These are phyloP conservation scores for Microdochium trichocladiopsis DNA, from an alignment of 2,329 filamentous ascomycete genomes.

Conservation along the genomic window DNA sequence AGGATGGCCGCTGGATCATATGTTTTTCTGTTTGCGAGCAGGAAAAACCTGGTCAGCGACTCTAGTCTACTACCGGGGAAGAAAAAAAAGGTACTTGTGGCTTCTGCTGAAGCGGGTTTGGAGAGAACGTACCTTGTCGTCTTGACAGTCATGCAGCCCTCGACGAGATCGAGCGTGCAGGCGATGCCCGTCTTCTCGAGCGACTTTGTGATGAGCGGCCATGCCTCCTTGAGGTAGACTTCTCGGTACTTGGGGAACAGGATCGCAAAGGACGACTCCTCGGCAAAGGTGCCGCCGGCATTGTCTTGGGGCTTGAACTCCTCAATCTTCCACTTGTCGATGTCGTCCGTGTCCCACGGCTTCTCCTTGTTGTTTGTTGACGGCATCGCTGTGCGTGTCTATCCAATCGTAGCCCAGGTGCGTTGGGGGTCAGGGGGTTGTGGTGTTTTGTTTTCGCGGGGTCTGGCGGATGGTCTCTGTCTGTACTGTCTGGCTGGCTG, in stretches of 20 bases:
- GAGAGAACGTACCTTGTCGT: conserved; percentile 54
- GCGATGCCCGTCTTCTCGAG: conserved; percentile 85
- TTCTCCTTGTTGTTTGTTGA: conserved; percentile 87
- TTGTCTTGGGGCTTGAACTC: conserved; percentile 84
- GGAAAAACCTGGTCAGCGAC: neutral
- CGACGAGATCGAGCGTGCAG: conserved; percentile 87
- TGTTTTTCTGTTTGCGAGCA: conserved; percentile 47
- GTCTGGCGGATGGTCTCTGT: too few species aligned
- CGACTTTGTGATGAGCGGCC: conserved; percentile 82
- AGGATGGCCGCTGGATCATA: conserved; percentile 89
- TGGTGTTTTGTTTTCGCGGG: too few species aligned
- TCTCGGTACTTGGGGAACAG: conserved; percentile 97
- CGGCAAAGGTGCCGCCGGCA: conserved; percentile 73
- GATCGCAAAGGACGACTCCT: conserved; percentile 84
- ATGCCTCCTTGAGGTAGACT: conserved; percentile 78
- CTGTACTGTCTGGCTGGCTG: too few species aligned
- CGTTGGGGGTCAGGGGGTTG: too few species aligned
- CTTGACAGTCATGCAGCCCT: conserved; percentile 94
- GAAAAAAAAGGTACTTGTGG: neutral
- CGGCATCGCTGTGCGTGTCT: too few species aligned
- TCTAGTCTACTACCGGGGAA: neutral
- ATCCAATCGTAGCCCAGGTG: too few species aligned
- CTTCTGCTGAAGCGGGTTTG: neutral
- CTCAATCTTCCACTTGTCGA: conserved; percentile 95
- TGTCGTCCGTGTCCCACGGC: conserved; percentile 92